phyloP scores from a whole-genome alignment of 495 filamentous ascomycete species.

The Penicillium cosmopolitanum region DNA sequence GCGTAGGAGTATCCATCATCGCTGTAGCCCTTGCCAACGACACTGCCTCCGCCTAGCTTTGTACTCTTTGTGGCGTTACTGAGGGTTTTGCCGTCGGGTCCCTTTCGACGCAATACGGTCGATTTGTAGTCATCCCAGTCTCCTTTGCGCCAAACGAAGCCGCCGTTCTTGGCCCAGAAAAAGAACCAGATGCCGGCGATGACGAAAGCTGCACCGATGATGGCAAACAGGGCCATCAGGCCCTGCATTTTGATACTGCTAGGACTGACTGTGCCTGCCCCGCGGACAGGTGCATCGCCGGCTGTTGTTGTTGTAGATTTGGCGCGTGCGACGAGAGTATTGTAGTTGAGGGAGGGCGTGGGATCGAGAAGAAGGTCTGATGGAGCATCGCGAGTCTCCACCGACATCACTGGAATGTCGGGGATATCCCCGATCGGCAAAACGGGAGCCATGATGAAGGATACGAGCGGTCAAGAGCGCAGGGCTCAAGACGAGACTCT shows the following conservation, averaged over 20 bases:
- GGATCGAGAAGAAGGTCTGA: slow-evolving; percentile 9
- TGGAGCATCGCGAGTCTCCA: slow-evolving; percentile 14
- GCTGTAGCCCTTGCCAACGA: slow-evolving; percentile 65
- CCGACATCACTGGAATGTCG: slow-evolving; percentile 29
- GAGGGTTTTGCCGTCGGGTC: slow-evolving; percentile 81
- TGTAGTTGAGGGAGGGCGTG: slow-evolving; percentile 13
- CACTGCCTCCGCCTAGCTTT: slow-evolving; percentile 75
- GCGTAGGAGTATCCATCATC: slow-evolving; percentile 59
- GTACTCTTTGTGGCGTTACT: slow-evolving; percentile 81
- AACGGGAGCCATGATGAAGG: slow-evolving; percentile 38
- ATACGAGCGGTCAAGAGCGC: slow-evolving; percentile 43
- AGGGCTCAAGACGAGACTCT: slow-evolving; percentile 43
- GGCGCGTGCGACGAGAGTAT: slow-evolving; percentile 27
- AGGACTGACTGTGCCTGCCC: slow-evolving; percentile 62
- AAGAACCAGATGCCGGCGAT: slow-evolving; percentile 90
- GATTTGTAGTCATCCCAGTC: slow-evolving; percentile 99
- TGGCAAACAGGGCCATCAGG: slow-evolving; percentile 80
- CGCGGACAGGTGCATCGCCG: slow-evolving; percentile 26
- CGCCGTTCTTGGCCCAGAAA: slow-evolving; percentile 96
- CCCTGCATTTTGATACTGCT: slow-evolving; percentile 80
- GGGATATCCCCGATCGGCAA: slow-evolving; percentile 29
- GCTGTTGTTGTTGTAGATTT: slow-evolving; percentile 26
- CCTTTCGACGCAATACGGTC: slow-evolving; percentile 90
- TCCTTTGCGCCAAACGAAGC: slow-evolving; percentile 77
- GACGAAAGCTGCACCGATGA: slow-evolving; percentile 80